A percentile compares a stretch with the other conserved stretches of the same genome.
Conservation (phyloP, 139 green algal genomes). For the Coelastrella sp. region DNA sequence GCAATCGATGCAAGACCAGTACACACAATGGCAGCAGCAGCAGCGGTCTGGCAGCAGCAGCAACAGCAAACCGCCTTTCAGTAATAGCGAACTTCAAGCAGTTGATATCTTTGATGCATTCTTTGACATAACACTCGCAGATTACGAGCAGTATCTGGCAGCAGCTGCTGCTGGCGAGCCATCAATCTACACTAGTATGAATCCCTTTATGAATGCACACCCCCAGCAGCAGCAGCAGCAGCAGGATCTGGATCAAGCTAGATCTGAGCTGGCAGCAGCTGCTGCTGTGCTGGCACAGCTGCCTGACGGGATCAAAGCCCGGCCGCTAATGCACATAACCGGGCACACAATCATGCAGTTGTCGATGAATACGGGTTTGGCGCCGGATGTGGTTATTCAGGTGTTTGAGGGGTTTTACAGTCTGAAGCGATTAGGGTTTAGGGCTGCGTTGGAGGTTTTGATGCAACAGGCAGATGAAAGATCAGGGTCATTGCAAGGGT, state of each 20-base stretch:
- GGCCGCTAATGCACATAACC: background rate
- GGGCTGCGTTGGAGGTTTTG: constrained; percentile 9
- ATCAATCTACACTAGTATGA: constrained; percentile 15
- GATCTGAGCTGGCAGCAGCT: background rate
- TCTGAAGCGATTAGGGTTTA: constrained; percentile 42
- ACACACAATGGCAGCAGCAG: constrained; percentile 28
- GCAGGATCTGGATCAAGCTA: constrained; percentile 1
- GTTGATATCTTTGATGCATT: constrained; percentile 43
- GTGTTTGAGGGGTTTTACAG: constrained; percentile 35
- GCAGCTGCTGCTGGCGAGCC: constrained; percentile 26
- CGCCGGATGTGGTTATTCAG: background rate
- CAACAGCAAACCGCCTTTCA: background rate
- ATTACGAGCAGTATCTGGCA: constrained; percentile 26
- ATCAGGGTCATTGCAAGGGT: background rate
- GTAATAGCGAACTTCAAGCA: background rate
- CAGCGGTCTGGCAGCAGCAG: background rate
- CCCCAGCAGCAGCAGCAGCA: constrained; percentile 11
- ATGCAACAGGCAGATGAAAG: background rate
- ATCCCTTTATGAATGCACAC: background rate
- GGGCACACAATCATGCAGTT: background rate
- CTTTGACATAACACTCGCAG: constrained; percentile 24
- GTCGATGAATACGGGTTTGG: background rate
- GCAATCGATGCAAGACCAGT: constrained; percentile 3
- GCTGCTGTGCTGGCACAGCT: background rate
- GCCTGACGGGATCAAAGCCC: background rate